Evolutionary conservation across 495 filamentous ascomycete genomes (phyloP).

Genomic region (Xanthoparmelia taractica): DNA sequence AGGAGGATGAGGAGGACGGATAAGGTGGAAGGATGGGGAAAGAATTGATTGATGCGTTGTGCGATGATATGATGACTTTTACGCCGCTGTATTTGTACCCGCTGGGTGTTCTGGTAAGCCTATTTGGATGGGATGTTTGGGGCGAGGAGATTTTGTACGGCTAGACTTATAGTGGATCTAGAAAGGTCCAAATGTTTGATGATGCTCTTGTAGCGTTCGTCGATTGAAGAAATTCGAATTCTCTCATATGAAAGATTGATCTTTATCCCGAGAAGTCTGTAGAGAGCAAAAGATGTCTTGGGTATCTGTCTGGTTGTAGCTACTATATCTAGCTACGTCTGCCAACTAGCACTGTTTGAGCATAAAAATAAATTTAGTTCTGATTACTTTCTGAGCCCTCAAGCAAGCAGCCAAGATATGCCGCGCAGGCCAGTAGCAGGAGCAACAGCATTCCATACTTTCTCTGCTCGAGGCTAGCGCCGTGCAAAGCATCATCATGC

Average conservation of each 20-base stretch:
- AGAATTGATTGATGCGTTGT: not conserved
- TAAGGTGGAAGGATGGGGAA: not conserved
- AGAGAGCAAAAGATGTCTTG: not conserved
- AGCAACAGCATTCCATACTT: not conserved
- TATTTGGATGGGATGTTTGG: not conserved
- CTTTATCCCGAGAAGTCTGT: not conserved
- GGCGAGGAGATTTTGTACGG: not conserved
- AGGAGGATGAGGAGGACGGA: constrained; percentile 44
- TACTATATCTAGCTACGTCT: not conserved
- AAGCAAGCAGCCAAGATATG: not conserved
- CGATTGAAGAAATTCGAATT: not conserved
- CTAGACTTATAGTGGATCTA: not conserved
- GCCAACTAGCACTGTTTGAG: not conserved
- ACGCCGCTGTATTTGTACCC: not conserved
- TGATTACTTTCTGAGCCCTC: not conserved
- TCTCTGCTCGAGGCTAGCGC: not conserved
- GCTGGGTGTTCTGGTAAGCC: not conserved
- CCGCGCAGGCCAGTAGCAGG: not conserved
- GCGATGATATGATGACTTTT: not conserved
- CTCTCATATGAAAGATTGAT: too few relatives aligned
- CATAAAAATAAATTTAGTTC: too few relatives aligned
- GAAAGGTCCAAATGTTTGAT: not conserved
- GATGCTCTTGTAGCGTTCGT: not conserved
- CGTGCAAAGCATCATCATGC: not conserved
- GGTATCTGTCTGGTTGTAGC: not conserved